Evolutionary conservation across 1,284 basidiomycete species (phyloP).

Genomic region (Cutaneotrichosporon dermatis): DNA sequence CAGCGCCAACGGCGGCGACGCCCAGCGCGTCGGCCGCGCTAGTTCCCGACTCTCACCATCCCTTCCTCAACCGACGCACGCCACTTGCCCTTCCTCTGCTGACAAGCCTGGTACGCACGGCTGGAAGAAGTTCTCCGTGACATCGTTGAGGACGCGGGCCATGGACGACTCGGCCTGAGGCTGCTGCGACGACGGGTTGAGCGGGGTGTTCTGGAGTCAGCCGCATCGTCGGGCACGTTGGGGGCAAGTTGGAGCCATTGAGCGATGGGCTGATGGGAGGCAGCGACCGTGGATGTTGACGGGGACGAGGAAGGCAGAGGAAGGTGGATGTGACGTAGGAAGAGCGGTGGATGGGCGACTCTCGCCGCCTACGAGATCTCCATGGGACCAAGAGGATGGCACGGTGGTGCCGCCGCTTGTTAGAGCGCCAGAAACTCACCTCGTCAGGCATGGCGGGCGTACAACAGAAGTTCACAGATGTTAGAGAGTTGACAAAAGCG

Average conservation of each 20-base stretch:
- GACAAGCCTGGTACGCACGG: conserved; percentile 28
- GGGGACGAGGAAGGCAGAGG: not conserved
- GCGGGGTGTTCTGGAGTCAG: conserved; percentile 14
- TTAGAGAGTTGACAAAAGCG: too few relatives aligned
- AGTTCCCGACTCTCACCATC: too few relatives aligned
- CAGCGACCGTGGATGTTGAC: not conserved
- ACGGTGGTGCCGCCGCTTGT: too few relatives aligned
- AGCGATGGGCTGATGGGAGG: not conserved
- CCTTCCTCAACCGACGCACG: too few relatives aligned
- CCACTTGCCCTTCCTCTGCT: not conserved
- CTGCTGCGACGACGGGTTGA: conserved; percentile 2
- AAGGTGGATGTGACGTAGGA: not conserved
- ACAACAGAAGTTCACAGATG: not conserved
- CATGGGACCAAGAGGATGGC: too few relatives aligned
- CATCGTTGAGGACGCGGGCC: conserved; percentile 23
- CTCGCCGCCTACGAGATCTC: too few relatives aligned
- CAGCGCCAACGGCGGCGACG: too few relatives aligned
- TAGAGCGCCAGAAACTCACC: not conserved
- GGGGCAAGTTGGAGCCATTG: not conserved
- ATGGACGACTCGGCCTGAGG: conserved; percentile 11
- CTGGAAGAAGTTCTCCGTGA: conserved; percentile 42
- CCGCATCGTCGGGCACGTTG: not conserved
- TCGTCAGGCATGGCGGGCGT: conserved; percentile 1
- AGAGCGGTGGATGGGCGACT: not conserved
- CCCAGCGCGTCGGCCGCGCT: too few relatives aligned